Percentiles rank a stretch among this genome's conserved stretches.
These are phyloP conservation scores for Clonostachys sp. DNA, from an alignment of 2,329 filamentous ascomycete genomes.

Conservation along the genomic window DNA sequence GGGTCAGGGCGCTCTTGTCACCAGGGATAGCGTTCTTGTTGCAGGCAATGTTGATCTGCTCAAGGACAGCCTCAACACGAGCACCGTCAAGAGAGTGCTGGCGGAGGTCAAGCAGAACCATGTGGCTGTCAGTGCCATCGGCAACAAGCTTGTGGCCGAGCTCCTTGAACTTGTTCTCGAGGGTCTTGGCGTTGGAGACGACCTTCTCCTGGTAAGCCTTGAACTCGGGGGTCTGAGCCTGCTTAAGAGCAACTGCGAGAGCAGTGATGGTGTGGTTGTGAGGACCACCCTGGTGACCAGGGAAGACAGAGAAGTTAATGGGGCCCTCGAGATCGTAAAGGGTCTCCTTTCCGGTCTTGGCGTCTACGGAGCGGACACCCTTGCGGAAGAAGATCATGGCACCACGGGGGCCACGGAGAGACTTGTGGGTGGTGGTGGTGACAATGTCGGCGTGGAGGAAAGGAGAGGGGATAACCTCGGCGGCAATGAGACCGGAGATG, in stretches of 20 bases:
- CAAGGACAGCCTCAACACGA: constrained; percentile 90
- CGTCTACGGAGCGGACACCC: constrained; percentile 83
- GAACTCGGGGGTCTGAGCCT: constrained; percentile 88
- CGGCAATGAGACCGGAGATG: constrained; percentile 93
- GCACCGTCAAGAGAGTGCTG: constrained; percentile 84
- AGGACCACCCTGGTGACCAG: constrained; percentile 94
- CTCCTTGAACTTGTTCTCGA: constrained; percentile 78
- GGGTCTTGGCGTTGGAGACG: constrained; percentile 85
- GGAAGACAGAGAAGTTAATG: constrained; percentile 99
- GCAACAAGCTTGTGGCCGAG: constrained; percentile 93
- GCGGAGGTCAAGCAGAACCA: constrained; percentile 93
- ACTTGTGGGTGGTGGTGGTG: constrained; percentile 99
- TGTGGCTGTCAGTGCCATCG: constrained; percentile 94
- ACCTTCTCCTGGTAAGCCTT: constrained; percentile 92
- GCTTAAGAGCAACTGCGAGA: constrained; percentile 88
- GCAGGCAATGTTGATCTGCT: constrained; percentile 98
- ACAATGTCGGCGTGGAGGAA: constrained; percentile 94
- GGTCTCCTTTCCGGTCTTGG: constrained; percentile 85
- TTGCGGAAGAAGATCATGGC: constrained; percentile 99
- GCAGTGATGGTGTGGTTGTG: constrained; percentile 99
- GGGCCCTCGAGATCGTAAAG: constrained; percentile 91
- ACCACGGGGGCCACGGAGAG: constrained; percentile 90
- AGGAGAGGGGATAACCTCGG: constrained; percentile 87
- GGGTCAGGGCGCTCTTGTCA: constrained; percentile 94
- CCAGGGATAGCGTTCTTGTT: constrained; percentile 99